Conservation (phyloP, 345 rosid species). For the Moricandia arvensis region DNA sequence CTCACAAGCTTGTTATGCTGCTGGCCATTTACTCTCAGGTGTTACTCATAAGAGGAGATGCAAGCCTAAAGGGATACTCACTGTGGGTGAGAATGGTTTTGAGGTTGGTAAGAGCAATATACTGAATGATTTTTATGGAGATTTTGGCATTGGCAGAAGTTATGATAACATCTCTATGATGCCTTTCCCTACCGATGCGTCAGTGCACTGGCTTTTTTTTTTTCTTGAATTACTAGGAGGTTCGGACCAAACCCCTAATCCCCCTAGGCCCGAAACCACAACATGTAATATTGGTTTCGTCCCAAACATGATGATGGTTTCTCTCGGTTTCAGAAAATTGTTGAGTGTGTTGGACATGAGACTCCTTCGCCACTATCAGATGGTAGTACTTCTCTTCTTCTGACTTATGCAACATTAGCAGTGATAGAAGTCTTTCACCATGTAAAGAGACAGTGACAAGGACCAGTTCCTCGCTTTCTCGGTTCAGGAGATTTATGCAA, state of each 20-base stretch:
- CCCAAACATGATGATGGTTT: slow-evolving; percentile 36
- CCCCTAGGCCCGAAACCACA: no score
- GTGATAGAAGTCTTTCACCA: slow-evolving; percentile 24
- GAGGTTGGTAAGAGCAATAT: slow-evolving; percentile 27
- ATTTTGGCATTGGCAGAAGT: background rate
- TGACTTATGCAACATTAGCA: slow-evolving; percentile 32
- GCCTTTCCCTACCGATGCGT: slow-evolving; percentile 72
- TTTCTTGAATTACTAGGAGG: no score
- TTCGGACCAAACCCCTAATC: no score
- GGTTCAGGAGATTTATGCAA: slow-evolving; percentile 38
- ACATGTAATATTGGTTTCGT: no score
- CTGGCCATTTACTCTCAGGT: slow-evolving; percentile 79
- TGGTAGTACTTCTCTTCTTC: slow-evolving; percentile 41
- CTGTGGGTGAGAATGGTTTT: slow-evolving; percentile 46
- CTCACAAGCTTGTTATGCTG: slow-evolving; percentile 62
- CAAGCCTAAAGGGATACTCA: slow-evolving; percentile 80
- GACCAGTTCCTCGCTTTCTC: slow-evolving; percentile 37
- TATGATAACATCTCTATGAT: slow-evolving; percentile 32
- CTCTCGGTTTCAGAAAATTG: slow-evolving; percentile 24
- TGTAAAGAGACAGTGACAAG: slow-evolving; percentile 32
- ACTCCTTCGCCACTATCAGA: slow-evolving; percentile 41
- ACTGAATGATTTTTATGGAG: slow-evolving; percentile 36
- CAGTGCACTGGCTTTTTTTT: slow-evolving; percentile 75
- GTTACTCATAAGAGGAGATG: slow-evolving; percentile 82
- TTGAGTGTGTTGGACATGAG: slow-evolving; percentile 24